A percentile compares a stretch with the other conserved stretches of the same genome.
Conservation (phyloP, 192 early-diverging fungal species). For the Coemansia sp. region DNA sequence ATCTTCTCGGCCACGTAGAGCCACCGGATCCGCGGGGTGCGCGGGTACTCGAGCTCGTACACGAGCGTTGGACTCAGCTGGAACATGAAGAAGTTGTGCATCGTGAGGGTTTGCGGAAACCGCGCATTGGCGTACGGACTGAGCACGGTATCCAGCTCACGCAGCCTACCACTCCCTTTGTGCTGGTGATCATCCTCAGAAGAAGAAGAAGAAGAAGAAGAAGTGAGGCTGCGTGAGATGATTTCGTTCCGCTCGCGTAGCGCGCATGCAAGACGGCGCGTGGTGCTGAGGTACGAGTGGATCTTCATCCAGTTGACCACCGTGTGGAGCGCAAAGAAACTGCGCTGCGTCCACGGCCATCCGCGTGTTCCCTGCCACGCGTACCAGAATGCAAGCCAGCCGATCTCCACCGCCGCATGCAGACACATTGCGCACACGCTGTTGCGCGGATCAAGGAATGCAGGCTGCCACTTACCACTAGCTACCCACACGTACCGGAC, state of each 20-base stretch:
- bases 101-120: constrained; percentile 81
- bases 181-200: not conserved
- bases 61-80: constrained; percentile 87
- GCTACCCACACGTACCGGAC: constrained; percentile 38
- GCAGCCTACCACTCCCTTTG: constrained; percentile 32
- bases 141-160: constrained; percentile 60
- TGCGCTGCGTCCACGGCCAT: constrained; percentile 90
- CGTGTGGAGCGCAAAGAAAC: constrained; percentile 83
- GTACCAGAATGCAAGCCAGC: constrained; percentile 61
- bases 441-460: constrained; percentile 25
- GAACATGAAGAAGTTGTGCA: constrained; percentile 84
- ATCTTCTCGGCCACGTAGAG: constrained; percentile 87
- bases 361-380: constrained; percentile 62
- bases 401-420: constrained; percentile 64
- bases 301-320: constrained; percentile 96
- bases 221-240: no score
- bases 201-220: no score
- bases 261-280: constrained; percentile 65
- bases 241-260: constrained; percentile 6
- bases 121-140: constrained; percentile 53
- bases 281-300: constrained; percentile 88
- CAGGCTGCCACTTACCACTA: constrained; percentile 14
- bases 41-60: constrained; percentile 91
- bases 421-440: constrained; percentile 14
- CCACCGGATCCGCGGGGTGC: constrained; percentile 80